A percentile compares a stretch with the other conserved stretches of the same genome.
phyloP scores from a whole-genome alignment of 1,284 basidiomycete species.

The Testicularia cyperi region DNA sequence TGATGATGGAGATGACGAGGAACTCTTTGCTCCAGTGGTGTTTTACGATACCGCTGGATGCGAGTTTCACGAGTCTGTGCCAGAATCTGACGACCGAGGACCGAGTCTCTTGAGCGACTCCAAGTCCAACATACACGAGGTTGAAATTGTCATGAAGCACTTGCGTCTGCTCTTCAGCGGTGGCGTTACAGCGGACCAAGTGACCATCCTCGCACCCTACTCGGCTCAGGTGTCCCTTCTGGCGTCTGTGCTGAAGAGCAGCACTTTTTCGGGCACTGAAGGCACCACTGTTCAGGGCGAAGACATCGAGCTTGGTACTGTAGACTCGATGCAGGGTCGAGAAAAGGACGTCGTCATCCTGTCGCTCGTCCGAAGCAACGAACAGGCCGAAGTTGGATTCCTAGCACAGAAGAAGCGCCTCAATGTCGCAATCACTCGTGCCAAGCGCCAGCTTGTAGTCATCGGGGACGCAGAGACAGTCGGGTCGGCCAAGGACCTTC shows the following conservation, averaged over 20 bases:
- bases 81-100: constrained; percentile 15
- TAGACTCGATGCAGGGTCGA: constrained; percentile 56
- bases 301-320: constrained; percentile 49
- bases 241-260: constrained; percentile 70
- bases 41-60: constrained; percentile 75
- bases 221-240: constrained; percentile 55
- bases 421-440: constrained; percentile 58
- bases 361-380: constrained; percentile 50
- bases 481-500: constrained; percentile 13
- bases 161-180: constrained; percentile 73
- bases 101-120: constrained; percentile 10
- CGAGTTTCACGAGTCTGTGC: constrained; percentile 38
- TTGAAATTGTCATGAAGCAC: constrained; percentile 77
- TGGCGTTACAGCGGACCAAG: constrained; percentile 73
- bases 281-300: constrained; percentile 8
- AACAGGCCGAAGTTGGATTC: constrained; percentile 49
- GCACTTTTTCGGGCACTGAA: constrained; percentile 1
- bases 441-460: constrained; percentile 52
- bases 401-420: constrained; percentile 50
- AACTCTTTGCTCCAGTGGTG: constrained; percentile 75
- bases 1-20: constrained; percentile 64
- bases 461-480: constrained; percentile 54
- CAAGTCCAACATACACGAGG: constrained; percentile 90
- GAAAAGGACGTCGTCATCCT: constrained; percentile 57
- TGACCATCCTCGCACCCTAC: constrained; percentile 87